phyloP scores from a whole-genome alignment of 345 rosid genomes.

The Clausena lansium region DNA sequence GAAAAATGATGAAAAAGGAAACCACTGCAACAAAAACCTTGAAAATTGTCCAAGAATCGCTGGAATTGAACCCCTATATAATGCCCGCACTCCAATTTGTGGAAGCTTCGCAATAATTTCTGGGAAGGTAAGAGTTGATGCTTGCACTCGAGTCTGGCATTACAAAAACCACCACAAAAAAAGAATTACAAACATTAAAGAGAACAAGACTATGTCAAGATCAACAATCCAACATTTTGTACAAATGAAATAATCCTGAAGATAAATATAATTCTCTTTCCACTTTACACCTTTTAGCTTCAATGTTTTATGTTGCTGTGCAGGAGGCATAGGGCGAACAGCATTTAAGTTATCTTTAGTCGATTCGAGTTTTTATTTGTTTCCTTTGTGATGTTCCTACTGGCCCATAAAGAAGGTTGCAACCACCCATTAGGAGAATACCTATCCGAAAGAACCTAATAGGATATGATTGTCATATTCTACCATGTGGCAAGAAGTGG shows the following conservation, averaged over 20 bases:
- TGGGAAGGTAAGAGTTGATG: conserved; percentile 80
- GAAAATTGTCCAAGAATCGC: conserved; percentile 97
- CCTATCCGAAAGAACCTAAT: neutral
- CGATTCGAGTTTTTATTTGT: neutral
- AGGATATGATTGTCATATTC: neutral
- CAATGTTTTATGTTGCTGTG: neutral
- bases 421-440: neutral
- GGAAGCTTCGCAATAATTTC: conserved; percentile 90
- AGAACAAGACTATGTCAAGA: neutral
- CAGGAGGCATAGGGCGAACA: neutral
- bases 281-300: neutral
- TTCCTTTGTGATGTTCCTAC: neutral
- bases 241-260: neutral
- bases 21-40: conserved; percentile 45
- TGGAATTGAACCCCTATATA: conserved; percentile 94
- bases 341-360: neutral
- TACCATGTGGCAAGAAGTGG: neutral
- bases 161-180: conserved; percentile 11
- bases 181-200: conserved; percentile 1
- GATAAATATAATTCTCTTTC: neutral
- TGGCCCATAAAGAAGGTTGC: neutral
- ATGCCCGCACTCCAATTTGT: conserved; percentile 76
- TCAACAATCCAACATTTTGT: neutral
- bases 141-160: conserved; percentile 90
- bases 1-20: neutral